Evolutionary conservation across 768 basidiomycete genomes (phyloP).

Genomic region (Rhodosporidiobolus odoratus): DNA sequence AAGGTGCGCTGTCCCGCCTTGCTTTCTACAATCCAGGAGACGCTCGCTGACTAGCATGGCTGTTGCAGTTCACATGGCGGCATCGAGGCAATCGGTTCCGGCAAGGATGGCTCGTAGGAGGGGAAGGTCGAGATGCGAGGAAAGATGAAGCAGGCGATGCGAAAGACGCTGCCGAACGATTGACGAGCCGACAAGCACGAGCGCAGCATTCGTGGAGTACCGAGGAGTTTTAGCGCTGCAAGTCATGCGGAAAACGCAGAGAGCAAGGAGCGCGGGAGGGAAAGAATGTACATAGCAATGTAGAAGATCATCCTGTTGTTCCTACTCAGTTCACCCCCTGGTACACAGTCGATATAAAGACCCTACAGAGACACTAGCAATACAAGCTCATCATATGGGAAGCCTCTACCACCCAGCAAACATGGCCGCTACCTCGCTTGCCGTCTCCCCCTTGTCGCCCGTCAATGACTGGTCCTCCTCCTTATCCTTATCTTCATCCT

Average conservation of each 20-base stretch:
- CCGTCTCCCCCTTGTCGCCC: slow-evolving; percentile 5
- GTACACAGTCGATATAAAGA: not conserved
- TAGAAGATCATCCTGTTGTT: not conserved
- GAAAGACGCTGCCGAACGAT: not conserved
- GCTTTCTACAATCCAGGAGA: not conserved
- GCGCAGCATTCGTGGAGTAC: slow-evolving; percentile 11
- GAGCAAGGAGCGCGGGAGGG: not conserved
- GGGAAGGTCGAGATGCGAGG: slow-evolving; percentile 18
- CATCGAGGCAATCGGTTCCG: slow-evolving; percentile 34
- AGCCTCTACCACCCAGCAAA: not conserved
- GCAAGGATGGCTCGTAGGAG: slow-evolving; percentile 14
- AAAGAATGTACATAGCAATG: not conserved
- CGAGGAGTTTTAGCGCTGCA: slow-evolving; percentile 13
- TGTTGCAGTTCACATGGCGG: slow-evolving; percentile 22
- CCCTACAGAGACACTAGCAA: not conserved
- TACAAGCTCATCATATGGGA: too few relatives aligned
- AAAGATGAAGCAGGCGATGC: slow-evolving; percentile 27
- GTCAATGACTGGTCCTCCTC: not conserved
- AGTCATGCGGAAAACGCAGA: not conserved
- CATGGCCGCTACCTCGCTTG: not conserved
- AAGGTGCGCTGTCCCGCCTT: slow-evolving; percentile 12
- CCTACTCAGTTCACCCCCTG: not conserved
- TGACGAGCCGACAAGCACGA: not conserved
- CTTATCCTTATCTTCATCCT: not conserved
- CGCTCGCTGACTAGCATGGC: too few relatives aligned